Conservation (phyloP, 345 rosid genomes). For the Sisymbrium irio region DNA sequence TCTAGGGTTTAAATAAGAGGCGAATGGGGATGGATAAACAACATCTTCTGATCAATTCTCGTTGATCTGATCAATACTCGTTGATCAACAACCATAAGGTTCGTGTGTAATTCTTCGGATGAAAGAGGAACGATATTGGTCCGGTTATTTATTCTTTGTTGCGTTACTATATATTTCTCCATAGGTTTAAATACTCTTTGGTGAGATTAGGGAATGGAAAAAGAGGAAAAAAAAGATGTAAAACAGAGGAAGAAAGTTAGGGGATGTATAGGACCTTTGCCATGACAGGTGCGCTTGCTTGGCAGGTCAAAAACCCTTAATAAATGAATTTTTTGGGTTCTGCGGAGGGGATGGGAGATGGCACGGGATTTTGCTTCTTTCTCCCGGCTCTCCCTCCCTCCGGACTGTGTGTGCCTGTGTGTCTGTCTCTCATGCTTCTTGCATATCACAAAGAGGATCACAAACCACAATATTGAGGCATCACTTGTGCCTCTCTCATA, state of each 20-base stretch:
- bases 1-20: not conserved
- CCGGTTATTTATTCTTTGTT: not conserved
- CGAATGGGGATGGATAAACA: not conserved
- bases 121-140: not conserved
- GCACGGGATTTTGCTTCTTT: not conserved
- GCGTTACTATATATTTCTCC: not conserved
- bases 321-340: not conserved
- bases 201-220: not conserved
- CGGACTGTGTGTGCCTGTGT: not conserved
- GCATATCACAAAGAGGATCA: not conserved
- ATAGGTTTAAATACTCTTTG: not conserved
- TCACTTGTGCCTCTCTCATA: not conserved
- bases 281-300: slow-evolving; percentile 33
- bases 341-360: slow-evolving; percentile 12
- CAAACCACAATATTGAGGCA: not conserved
- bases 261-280: slow-evolving; percentile 17
- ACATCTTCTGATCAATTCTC: not conserved
- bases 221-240: not conserved
- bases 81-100: not conserved
- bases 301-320: slow-evolving; percentile 14
- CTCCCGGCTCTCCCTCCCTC: slow-evolving; percentile 8
- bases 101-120: not conserved
- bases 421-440: not conserved
- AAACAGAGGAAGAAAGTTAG: not conserved
- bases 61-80: not conserved